These are phyloP conservation scores for Monilinia vaccinii-corymbosi DNA, from an alignment of 2,329 filamentous ascomycete genomes.

Conservation along the genomic window DNA sequence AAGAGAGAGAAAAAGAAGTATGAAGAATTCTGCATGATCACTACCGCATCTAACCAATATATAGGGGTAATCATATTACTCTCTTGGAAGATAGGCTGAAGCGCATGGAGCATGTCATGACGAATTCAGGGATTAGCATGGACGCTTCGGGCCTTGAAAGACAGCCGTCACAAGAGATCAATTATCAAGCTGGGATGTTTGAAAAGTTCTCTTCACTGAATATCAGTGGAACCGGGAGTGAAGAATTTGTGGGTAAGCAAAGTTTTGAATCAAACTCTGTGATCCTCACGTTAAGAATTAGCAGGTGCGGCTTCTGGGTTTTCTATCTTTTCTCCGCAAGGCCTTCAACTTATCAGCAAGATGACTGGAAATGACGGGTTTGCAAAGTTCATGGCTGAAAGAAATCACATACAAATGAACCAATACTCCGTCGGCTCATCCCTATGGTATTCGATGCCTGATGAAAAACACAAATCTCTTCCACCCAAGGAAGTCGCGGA, in stretches of 20 bases:
- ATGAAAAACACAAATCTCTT: conserved; percentile 14
- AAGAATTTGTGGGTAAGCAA: conserved; percentile 18
- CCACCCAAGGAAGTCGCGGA: conserved; percentile 18
- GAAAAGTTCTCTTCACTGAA: conserved; percentile 19
- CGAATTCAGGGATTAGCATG: conserved; percentile 12
- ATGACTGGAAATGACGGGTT: neutral
- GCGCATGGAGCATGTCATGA: conserved; percentile 21
- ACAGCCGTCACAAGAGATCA: conserved; percentile 15
- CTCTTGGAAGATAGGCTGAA: conserved; percentile 22
- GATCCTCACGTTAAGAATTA: conserved; percentile 1
- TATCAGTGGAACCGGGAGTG: conserved; percentile 14
- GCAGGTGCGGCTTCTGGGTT: conserved; percentile 22
- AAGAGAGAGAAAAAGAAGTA: conserved; percentile 20
- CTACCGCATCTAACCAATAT: neutral
- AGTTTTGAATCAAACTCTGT: neutral
- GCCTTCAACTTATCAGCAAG: conserved; percentile 18
- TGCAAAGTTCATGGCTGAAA: neutral
- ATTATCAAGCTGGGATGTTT: conserved; percentile 15
- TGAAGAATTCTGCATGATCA: neutral
- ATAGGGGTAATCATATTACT: conserved; percentile 14
- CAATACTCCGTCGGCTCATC: neutral
- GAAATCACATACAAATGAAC: neutral
- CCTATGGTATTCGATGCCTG: conserved; percentile 18
- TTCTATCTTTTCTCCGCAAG: conserved; percentile 22
- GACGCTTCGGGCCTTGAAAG: conserved; percentile 6